These are phyloP conservation scores for Solanum paucissectum DNA, from an alignment of 257 asterid genomes.

Conservation along the genomic window DNA sequence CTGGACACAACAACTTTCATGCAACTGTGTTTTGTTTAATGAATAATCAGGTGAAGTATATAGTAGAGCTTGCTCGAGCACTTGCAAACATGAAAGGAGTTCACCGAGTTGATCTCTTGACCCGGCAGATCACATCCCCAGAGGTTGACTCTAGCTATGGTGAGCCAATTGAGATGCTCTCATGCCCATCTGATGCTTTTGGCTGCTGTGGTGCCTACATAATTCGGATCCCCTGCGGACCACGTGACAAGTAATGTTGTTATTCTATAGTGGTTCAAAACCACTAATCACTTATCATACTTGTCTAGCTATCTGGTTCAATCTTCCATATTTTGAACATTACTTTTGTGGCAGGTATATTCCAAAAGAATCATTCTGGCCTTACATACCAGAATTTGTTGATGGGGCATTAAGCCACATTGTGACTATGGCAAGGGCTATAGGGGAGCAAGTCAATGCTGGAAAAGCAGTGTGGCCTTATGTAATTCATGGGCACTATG, in stretches of 20 bases:
- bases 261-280: background rate
- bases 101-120: slow-evolving; percentile 60
- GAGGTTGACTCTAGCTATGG: slow-evolving; percentile 50
- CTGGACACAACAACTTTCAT: background rate
- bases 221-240: slow-evolving; percentile 58
- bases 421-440: slow-evolving; percentile 43
- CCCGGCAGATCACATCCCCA: slow-evolving; percentile 48
- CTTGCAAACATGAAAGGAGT: slow-evolving; percentile 45
- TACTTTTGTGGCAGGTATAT: slow-evolving; percentile 23
- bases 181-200: slow-evolving; percentile 43
- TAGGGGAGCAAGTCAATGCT: slow-evolving; percentile 38
- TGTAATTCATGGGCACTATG: slow-evolving; percentile 64
- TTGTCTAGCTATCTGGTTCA: background rate
- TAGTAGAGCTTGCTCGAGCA: slow-evolving; percentile 60
- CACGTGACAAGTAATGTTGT: slow-evolving; percentile 27
- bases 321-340: background rate
- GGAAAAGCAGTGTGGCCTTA: slow-evolving; percentile 58
- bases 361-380: slow-evolving; percentile 55
- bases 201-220: slow-evolving; percentile 61
- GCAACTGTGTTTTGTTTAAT: background rate
- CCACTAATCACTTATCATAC: background rate
- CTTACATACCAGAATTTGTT: slow-evolving; percentile 43
- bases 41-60: slow-evolving; percentile 43
- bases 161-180: slow-evolving; percentile 63
- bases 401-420: slow-evolving; percentile 57